These are phyloP conservation scores for Leccinum olivaceopallidum DNA, from an alignment of 768 basidiomycete species.

Conservation along the genomic window DNA sequence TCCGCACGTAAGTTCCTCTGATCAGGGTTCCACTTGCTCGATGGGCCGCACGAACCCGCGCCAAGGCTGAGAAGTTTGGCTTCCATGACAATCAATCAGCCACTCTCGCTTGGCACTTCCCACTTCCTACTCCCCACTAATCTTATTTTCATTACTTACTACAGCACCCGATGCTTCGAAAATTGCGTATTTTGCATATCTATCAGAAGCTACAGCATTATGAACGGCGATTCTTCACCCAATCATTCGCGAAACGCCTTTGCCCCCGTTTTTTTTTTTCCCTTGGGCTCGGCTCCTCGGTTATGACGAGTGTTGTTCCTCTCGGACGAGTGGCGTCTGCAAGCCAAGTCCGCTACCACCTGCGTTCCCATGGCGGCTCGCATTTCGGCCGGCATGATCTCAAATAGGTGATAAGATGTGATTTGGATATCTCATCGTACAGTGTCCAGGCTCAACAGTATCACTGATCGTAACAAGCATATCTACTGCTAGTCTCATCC, in stretches of 20 bases:
- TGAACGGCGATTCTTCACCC: constrained; percentile 3
- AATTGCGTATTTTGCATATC: constrained; percentile 6
- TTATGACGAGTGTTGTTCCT: not conserved
- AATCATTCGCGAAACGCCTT: not conserved
- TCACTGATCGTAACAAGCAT: not conserved
- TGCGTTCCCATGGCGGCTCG: not conserved
- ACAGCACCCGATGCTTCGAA: constrained; percentile 9
- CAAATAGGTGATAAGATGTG: not conserved
- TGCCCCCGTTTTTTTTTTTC: not conserved
- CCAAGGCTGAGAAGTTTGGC: constrained; percentile 3
- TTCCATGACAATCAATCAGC: constrained; percentile 22
- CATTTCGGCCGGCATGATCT: not conserved
- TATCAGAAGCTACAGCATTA: constrained; percentile 13
- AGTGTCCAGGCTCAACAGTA: not conserved
- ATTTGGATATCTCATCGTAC: not conserved
- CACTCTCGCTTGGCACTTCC: constrained; percentile 1
- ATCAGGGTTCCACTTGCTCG: not conserved
- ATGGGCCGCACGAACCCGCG: constrained; percentile 4
- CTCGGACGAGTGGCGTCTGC: constrained; percentile 2
- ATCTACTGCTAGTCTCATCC: not conserved
- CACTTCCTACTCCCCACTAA: not conserved
- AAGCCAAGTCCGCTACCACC: not conserved
- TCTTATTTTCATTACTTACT: constrained; percentile 1
- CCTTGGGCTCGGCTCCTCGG: not conserved
- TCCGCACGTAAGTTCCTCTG: not conserved